Percentiles rank a stretch among this genome's conserved stretches.
phyloP scores from a whole-genome alignment of 1,284 basidiomycete genomes.

The Irpex sp. region DNA sequence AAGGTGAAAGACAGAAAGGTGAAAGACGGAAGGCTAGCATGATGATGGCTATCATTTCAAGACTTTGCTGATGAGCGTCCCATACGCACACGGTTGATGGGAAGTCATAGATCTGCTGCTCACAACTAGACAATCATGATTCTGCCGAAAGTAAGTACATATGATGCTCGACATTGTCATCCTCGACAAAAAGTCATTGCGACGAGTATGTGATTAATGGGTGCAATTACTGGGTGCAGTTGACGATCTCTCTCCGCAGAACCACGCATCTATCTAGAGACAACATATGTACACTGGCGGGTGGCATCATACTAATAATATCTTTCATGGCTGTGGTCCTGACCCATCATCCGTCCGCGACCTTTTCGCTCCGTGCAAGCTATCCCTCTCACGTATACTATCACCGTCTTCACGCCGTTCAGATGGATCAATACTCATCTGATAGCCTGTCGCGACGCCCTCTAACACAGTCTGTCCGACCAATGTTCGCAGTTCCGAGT shows the following conservation, averaged over 20 bases:
- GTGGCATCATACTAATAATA: not conserved
- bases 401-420: conserved; percentile 13
- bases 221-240: not conserved
- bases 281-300: too few relatives aligned
- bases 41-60: not conserved
- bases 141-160: not conserved
- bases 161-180: not conserved
- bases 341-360: conserved; percentile 24
- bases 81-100: not conserved
- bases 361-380: conserved; percentile 25
- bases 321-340: not conserved
- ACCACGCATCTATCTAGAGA: too few relatives aligned
- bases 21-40: not conserved
- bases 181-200: not conserved
- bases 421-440: conserved; percentile 33
- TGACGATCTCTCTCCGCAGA: not conserved
- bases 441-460: conserved; percentile 56
- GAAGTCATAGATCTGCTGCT: too few relatives aligned
- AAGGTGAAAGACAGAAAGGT: not conserved
- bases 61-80: not conserved
- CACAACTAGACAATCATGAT: not conserved
- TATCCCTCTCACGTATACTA: conserved; percentile 14
- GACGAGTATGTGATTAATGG: not conserved
- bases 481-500: conserved; percentile 50
- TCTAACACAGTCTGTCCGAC: conserved; percentile 61